Base-by-base conservation (phyloP, 768 basidiomycete species). In the Phaffia australis region DNA sequence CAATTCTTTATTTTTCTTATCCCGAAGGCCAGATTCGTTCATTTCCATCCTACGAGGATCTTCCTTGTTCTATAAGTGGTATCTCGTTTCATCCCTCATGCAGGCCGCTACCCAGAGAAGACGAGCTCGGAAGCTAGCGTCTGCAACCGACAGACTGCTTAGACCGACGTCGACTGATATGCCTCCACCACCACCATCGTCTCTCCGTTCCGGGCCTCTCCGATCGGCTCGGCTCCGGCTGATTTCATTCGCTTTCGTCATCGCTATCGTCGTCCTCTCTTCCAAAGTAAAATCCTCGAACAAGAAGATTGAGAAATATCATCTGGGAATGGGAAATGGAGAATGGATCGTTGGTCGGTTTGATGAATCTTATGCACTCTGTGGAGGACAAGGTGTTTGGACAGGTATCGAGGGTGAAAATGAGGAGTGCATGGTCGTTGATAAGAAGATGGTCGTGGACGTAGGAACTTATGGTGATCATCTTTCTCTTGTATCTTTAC, bases 1-100 rank as follows among this genome's bases (percentile, higher is more conserved):
- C 11, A 42, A 42, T 42, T 42, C 11, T 42, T 42, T 5, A 5
- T 42, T 42, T 95, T 56, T 93, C 93, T 74, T 91, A 5, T 29
- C 15, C 29, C 29, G 52, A 54, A 30, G 9, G 23, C 29, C 5
- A 23, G 15, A 54, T 29, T 9, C 23, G 16, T 54, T 9, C 52
- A 30, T 54, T 15, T 42, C 35, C 35, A 42, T 42, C 35, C 11
- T 42, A 42, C 35, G 11, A n/a, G n/a, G 23, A 54, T 54, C 52
- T 4, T 54, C n/a, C 16, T 15, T 54, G 5, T 15, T 23, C 23
- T 54, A 30, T 54, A 4, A 30, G 29, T 23, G 23, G 23, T 15
- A 4, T 29, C 52, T 54, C 9, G 52, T 15, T 54, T 42, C 35
- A 42, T 11, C 4, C 35, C 35, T 4, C 11, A 42, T 42, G 35